A percentile compares a stretch with the other conserved stretches of the same genome.
Conservation (phyloP, 1,284 basidiomycete species). For the Pascua sp. region DNA sequence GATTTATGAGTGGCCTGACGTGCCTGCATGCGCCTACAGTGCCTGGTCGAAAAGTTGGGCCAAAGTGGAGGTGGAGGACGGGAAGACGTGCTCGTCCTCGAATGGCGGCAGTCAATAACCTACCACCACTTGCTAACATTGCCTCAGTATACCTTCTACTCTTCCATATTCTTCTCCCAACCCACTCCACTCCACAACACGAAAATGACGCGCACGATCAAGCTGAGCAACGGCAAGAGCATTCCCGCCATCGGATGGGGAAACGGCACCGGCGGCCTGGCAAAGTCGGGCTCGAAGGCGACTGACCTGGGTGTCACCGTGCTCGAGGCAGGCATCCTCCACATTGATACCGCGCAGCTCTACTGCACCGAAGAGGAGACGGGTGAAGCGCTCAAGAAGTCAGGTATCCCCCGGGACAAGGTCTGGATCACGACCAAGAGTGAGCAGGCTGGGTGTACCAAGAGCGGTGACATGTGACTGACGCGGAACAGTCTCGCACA, state of each 20-base stretch:
- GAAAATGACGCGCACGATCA: conserved; percentile 20
- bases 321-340: conserved; percentile 40
- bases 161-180: too few species aligned
- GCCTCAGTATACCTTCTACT: too few species aligned
- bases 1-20: too few species aligned
- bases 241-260: conserved; percentile 42
- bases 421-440: conserved; percentile 57
- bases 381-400: conserved; percentile 47
- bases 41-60: too few species aligned
- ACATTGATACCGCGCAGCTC: conserved; percentile 46
- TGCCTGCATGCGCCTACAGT: too few species aligned
- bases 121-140: too few species aligned
- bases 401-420: conserved; percentile 49
- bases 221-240: conserved; percentile 32
- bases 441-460: conserved; percentile 5
- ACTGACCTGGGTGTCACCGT: conserved; percentile 25
- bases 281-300: conserved; percentile 15
- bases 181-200: too few species aligned
- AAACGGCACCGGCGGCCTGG: conserved; percentile 27
- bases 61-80: too few species aligned
- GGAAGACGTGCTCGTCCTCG: too few species aligned
- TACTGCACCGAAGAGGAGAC: conserved; percentile 49
- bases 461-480: background rate
- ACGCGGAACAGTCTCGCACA: conserved; percentile 2
- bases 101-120: too few species aligned